Evolutionary conservation across 2,329 filamentous ascomycete genomes (phyloP).

Genomic region (Didymella pinodella): DNA sequence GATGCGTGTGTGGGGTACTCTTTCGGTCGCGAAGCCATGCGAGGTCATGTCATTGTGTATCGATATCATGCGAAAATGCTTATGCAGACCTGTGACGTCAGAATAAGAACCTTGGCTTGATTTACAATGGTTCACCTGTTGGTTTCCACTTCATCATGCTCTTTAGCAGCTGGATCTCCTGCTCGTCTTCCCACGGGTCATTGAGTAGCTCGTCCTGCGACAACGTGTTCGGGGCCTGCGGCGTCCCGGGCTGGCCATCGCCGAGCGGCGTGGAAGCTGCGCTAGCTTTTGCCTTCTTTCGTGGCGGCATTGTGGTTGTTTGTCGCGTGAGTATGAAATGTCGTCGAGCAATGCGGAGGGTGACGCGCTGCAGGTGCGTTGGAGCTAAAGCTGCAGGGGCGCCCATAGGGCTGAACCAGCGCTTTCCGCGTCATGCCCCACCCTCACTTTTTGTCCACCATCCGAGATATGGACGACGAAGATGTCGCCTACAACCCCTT

Average conservation of each 20-base stretch:
- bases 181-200: conserved; percentile 93
- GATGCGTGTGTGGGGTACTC: conserved; percentile 81
- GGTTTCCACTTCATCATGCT: conserved; percentile 94
- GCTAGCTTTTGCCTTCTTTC: conserved; percentile 70
- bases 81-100: conserved; percentile 61
- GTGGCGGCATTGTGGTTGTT: conserved; percentile 67
- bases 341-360: conserved; percentile 2
- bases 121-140: conserved; percentile 63
- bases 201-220: conserved; percentile 66
- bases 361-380: conserved; percentile 23
- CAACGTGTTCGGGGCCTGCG: conserved; percentile 48
- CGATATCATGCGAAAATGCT: conserved; percentile 62
- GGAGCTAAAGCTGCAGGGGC: conserved; percentile 27
- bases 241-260: conserved; percentile 52
- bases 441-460: conserved; percentile 21
- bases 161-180: conserved; percentile 91
- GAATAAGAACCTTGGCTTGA: not conserved
- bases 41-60: conserved; percentile 50
- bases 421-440: conserved; percentile 43
- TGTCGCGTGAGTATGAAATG: not conserved
- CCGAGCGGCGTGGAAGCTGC: conserved; percentile 64
- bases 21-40: conserved; percentile 72
- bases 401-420: conserved; percentile 39
- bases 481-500: conserved; percentile 65
- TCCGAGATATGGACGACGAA: conserved; percentile 33